A percentile compares a stretch with the other conserved stretches of the same genome.
These are phyloP conservation scores for Triticum monococcum DNA, from an alignment of 176 grass and related monocot genomes.

Conservation along the genomic window DNA sequence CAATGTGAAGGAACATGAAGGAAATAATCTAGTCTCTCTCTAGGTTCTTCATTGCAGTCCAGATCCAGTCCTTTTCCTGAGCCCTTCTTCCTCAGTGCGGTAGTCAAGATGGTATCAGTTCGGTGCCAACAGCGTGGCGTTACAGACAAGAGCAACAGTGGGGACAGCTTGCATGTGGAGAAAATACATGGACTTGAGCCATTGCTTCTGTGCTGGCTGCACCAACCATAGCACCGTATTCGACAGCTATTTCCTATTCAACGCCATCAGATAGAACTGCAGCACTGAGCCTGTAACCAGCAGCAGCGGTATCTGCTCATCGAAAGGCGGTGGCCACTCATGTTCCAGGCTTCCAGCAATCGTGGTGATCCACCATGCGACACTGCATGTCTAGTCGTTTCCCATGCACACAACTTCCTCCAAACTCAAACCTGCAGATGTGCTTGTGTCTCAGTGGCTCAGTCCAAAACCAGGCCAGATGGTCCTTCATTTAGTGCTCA, in stretches of 20 bases:
- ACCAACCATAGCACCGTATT: not conserved
- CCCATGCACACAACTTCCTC: not conserved
- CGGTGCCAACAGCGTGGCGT: not conserved
- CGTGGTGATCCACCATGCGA: not conserved
- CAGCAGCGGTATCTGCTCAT: not conserved
- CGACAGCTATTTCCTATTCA: not conserved
- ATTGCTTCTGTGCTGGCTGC: not conserved
- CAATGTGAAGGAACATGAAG: not conserved
- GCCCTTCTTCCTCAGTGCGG: not conserved
- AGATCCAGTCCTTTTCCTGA: not conserved
- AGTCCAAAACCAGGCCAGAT: not conserved
- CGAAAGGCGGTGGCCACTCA: not conserved
- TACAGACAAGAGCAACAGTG: not conserved
- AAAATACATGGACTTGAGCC: not conserved
- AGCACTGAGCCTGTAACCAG: not conserved
- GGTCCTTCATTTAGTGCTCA: not conserved
- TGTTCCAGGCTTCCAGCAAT: not conserved
- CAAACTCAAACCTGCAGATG: not conserved
- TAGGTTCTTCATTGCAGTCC: not conserved
- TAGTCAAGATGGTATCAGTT: not conserved
- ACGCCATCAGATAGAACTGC: not conserved
- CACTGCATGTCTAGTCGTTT: not conserved
- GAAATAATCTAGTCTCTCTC: not conserved
- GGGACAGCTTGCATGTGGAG: not conserved
- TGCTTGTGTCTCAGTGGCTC: not conserved